phyloP scores from a whole-genome alignment of 768 basidiomycete species.

The Ephemerocybe angulata region DNA sequence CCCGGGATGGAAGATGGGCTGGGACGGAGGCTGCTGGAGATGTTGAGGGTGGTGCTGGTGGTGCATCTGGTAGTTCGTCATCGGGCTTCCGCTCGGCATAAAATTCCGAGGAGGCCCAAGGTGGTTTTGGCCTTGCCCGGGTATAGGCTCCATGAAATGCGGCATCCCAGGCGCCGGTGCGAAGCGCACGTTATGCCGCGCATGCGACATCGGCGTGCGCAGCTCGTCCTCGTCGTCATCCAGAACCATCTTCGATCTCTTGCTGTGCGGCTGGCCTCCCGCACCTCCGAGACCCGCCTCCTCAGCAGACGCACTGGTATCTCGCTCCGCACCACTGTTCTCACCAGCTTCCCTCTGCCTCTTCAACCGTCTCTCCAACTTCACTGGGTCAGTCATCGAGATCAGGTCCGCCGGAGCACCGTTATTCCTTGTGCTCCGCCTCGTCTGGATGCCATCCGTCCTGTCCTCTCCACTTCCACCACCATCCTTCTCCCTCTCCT shows the following conservation, averaged over 20 bases:
- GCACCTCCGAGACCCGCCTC: conserved; percentile 34
- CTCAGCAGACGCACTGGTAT: conserved; percentile 50
- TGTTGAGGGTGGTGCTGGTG: neutral
- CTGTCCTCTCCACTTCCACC: conserved; percentile 27
- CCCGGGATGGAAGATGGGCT: neutral
- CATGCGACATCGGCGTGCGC: conserved; percentile 35
- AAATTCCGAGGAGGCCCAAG: neutral
- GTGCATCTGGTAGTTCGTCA: conserved; percentile 1
- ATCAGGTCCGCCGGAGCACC: conserved; percentile 65
- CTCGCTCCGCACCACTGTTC: conserved; percentile 44
- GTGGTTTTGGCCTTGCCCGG: neutral
- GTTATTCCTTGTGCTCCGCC: conserved; percentile 71
- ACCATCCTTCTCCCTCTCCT: conserved; percentile 35
- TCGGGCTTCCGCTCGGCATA: neutral
- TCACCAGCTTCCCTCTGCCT: conserved; percentile 49
- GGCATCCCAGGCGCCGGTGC: conserved; percentile 24
- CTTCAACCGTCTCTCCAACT: conserved; percentile 73
- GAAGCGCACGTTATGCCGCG: conserved; percentile 18
- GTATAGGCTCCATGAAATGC: conserved; percentile 23
- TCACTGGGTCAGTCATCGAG: conserved; percentile 67
- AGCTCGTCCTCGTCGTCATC: conserved; percentile 48
- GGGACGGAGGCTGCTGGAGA: neutral
- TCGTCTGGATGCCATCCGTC: conserved; percentile 36
- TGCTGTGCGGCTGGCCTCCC: conserved; percentile 44
- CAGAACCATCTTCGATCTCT: conserved; percentile 49